Conservation (phyloP, 2,329 filamentous ascomycete species). For the Alternaria arbusti region DNA sequence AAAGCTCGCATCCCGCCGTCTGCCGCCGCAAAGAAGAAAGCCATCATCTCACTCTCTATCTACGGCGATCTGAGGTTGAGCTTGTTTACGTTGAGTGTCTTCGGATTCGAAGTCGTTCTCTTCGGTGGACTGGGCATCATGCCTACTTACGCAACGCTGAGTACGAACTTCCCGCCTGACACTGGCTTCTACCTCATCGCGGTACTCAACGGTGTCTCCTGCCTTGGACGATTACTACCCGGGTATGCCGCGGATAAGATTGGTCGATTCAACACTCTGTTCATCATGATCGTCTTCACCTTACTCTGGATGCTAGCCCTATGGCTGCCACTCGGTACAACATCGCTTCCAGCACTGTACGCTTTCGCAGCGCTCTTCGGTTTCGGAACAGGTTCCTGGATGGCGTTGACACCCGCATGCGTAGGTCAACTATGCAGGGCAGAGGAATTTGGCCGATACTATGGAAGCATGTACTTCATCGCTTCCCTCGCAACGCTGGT, state of each 20-base stretch:
- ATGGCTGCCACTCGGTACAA: conserved; percentile 44
- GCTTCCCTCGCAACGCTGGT: conserved; percentile 45
- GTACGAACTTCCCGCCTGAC: conserved; percentile 39
- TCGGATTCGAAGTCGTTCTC: conserved; percentile 48
- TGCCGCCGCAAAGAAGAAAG: conserved; percentile 38
- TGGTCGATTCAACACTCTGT: conserved; percentile 51
- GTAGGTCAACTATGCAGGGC: conserved; percentile 56
- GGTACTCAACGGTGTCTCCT: conserved; percentile 50
- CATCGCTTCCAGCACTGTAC: conserved; percentile 45
- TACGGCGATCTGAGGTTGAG: conserved; percentile 43
- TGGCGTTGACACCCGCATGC: conserved; percentile 54
- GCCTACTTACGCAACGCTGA: conserved; percentile 51
- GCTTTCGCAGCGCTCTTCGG: conserved; percentile 53
- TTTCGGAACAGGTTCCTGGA: conserved; percentile 56
- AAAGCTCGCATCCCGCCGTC: conserved; percentile 44
- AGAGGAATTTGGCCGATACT: conserved; percentile 57
- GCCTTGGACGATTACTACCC: conserved; percentile 50
- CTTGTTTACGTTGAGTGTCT: conserved; percentile 45
- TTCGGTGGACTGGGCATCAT: conserved; percentile 50
- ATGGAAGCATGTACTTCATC: conserved; percentile 56
- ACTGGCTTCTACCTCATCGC: conserved; percentile 48
- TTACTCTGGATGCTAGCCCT: conserved; percentile 46
- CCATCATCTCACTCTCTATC: conserved; percentile 45
- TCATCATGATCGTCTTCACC: conserved; percentile 45
- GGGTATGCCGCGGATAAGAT: conserved; percentile 50